Base-by-base conservation (phyloP, 305 asterid genomes). In the Fraxinus ornus region DNA sequence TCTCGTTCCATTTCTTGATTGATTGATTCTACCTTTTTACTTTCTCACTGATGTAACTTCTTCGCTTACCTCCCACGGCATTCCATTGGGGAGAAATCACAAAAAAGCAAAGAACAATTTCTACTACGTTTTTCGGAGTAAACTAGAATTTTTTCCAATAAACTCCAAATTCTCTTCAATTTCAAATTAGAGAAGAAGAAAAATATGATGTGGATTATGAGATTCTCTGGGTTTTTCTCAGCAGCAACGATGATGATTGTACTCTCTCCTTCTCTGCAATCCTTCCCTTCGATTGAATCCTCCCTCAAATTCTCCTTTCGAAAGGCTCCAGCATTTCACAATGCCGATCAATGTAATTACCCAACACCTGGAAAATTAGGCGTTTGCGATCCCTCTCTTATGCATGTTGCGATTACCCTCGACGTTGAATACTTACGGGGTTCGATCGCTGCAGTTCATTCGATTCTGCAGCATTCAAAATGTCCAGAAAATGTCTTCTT, bases 401-500 rank as follows among this genome's bases (percentile, higher is more conserved):
- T 83, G 1, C 83, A 83, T 62, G 77, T 83, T 3, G 83, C 80
- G 64, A 83, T 73, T 68, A 83, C 83, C 1, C 86, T 83, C 26
- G 80, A 83, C 68, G 41, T 60, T 2, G 35, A 47, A 24, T 79
- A 79, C 60, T 35, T 83, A 3, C 37, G 86, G 17, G 85, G 85
- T 13, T 78, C 85, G 36, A 73, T 83, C 37, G 83, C 86, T 1
- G 86, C 86, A 0, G 78, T 83, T 13, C 80, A 79, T 74, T 83
- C 86, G 6, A 80, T 83, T 60, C 73, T 83, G 1, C 78, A 30
- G 33, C 80, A 83, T 41, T 79, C 80, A 8, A 72, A 60, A 19
- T 83, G 86, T 47, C 86, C 83, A 8, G 83, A 83, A 12, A 79
- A 35, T 33, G 47, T 79, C 5, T 52, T 79, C 52, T 83, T 83